Base-by-base conservation (phyloP, 345 rosid genomes). In the Euphorbia pulcherrima region DNA sequence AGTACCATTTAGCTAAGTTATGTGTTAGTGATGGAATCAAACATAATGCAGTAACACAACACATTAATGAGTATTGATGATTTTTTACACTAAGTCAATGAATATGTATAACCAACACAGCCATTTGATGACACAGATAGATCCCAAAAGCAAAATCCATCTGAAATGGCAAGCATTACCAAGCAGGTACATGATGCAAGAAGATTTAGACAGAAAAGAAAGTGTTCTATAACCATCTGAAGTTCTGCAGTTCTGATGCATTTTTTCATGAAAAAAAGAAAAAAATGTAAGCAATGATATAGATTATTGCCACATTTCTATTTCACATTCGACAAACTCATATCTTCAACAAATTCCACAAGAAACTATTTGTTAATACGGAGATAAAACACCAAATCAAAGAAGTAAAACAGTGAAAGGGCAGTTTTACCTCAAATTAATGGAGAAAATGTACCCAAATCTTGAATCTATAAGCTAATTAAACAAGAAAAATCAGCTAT, bases 361-460 rank as follows among this genome's bases (percentile, higher is more conserved):
- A 59, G 33, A 68, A n/a, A n/a, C n/a, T n/a, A n/a, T n/a, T n/a
- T n/a, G n/a, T n/a, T n/a, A n/a, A n/a, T n/a, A n/a, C n/a, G n/a
- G n/a, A n/a, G n/a, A n/a, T 30, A 24, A 16, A 21, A 59, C 27
- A 8, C 8, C 24, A 48, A 3, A 12, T 0, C 53, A 68, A 58
- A n/a, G 26, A 23, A 29, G n/a, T 9, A 44, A 46, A 47, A 41
- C 17, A 46, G 37, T 60, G 54, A 47, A 68, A 48, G 47, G 67
- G 18, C 50, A 61, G 44, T 27, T 61, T 44, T 75, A 89, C 92
- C 89, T 83, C 70, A 35, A 79, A 79, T 76, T 75, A n/a, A n/a
- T n/a, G n/a, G n/a, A n/a, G n/a, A n/a, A n/a, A n/a, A n/a, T n/a
- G n/a, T n/a, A n/a, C n/a, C n/a, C n/a, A n/a, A n/a, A n/a, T n/a